A percentile compares a stretch with the other conserved stretches of the same genome.
These are phyloP conservation scores for Colletotrichum somersetense DNA, from an alignment of 2,329 filamentous ascomycete genomes.

Conservation along the genomic window DNA sequence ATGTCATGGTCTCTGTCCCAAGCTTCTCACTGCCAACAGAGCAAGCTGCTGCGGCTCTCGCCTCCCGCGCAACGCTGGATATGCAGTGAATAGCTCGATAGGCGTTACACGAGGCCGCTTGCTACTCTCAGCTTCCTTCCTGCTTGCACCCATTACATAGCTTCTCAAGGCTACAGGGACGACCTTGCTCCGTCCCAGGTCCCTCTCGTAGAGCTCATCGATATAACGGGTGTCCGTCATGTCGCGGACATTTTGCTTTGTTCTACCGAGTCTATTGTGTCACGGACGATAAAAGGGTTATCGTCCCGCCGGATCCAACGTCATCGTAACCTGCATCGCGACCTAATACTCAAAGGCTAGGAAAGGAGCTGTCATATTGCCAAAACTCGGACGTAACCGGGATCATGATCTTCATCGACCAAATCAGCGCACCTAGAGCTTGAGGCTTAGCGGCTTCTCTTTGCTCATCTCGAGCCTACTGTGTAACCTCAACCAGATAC, in stretches of 20 bases:
- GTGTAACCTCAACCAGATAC: not conserved
- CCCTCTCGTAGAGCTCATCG: conserved; percentile 1
- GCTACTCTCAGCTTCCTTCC: not conserved
- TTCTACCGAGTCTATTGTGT: conserved; percentile 4
- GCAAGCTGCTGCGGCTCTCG: not conserved
- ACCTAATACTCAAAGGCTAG: not conserved
- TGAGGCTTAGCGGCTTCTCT: not conserved
- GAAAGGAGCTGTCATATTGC: not conserved
- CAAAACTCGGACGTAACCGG: not conserved
- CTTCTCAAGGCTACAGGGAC: conserved; percentile 3
- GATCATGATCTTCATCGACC: not conserved
- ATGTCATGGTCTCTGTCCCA: conserved; percentile 5
- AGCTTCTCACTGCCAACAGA: not conserved
- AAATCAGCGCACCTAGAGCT: not conserved
- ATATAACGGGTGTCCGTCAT: not conserved
- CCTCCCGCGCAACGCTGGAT: not conserved
- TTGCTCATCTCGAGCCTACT: not conserved
- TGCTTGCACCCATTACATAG: not conserved
- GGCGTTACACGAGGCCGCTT: conserved; percentile 7
- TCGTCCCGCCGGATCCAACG: not conserved
- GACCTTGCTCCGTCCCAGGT: conserved; percentile 1
- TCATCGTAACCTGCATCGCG: not conserved
- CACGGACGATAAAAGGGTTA: not conserved
- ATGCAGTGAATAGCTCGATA: conserved; percentile 3
- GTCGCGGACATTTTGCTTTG: not conserved